Base-by-base conservation (phyloP, 495 filamentous ascomycete species). In the Darksidea phi region DNA sequence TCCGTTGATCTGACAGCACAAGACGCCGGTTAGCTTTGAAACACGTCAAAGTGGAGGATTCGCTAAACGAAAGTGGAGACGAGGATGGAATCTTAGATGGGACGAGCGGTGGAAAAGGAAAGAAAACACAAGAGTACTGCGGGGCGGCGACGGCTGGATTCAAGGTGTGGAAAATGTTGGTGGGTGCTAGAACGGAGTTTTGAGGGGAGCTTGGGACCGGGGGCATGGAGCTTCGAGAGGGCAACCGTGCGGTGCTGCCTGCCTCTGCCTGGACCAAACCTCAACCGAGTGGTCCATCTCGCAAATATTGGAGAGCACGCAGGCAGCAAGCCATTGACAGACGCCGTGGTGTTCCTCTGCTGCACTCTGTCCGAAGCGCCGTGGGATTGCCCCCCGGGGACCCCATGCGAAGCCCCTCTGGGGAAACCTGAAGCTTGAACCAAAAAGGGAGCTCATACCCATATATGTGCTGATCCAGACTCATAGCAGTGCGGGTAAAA, bases 401-500 rank as follows among this genome's bases (percentile, higher is more conserved):
- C 12, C 28, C 6, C 24, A 15, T 13, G n/a, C 10, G 45, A 42
- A 42, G 21, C 25, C 50, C 41, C 32, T n/a, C 48, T 37, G 38
- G 23, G n/a, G 38, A 34, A 21, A 52, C 21, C n/a, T 28, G 24
- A 42, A 54, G 54, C 49, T 49, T 48, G 36, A 48, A 62, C 34
- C 45, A 61, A 48, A n/a, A 43, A 43, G 37, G 43, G 53, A 34
- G 23, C 21, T 42, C 69, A 59, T 71, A 71, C 69, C 69, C 69
- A 67, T 67, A 69, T 63, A 67, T 67, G 18, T 69, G 64, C 55
- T 71, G 69, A 53, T 71, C 69, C 66, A 67, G 37, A 69, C 67
- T 71, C 69, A 71, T 71, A 65, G 59, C 69, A 69, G 49, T 57
- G 34, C 47, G 7, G 21, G 41, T 64, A 47, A 51, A 48, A 64